Evolutionary conservation across 768 basidiomycete genomes (phyloP).

Genomic region (Kwoniella sp.): DNA sequence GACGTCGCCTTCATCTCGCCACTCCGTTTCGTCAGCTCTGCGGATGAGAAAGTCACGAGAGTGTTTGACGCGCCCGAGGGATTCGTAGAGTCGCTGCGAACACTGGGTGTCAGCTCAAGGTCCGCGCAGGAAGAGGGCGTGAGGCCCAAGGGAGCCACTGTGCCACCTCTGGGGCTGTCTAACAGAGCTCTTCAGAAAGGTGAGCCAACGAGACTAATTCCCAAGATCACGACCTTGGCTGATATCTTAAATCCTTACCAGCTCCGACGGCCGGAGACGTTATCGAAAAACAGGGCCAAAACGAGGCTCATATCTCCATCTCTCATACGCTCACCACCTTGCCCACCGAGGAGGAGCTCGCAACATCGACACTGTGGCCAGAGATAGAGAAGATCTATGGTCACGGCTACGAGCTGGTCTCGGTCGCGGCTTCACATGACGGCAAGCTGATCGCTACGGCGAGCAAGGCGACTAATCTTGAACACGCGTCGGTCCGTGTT

Average conservation of each 20-base stretch:
- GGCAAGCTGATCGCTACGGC: slow-evolving; percentile 74
- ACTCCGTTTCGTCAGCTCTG: slow-evolving; percentile 78
- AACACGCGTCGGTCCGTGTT: slow-evolving; percentile 84
- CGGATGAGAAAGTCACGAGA: slow-evolving; percentile 92
- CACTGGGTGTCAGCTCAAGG: slow-evolving; percentile 50
- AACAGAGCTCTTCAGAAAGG: slow-evolving; percentile 83
- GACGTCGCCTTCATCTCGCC: slow-evolving; percentile 70
- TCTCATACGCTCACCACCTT: slow-evolving; percentile 44
- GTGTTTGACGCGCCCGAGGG: slow-evolving; percentile 84
- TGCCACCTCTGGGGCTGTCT: slow-evolving; percentile 88
- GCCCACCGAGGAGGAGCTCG: slow-evolving; percentile 85
- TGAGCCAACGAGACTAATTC: slow-evolving; percentile 44
- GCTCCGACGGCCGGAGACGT: slow-evolving; percentile 25
- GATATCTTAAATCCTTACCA: slow-evolving; percentile 1
- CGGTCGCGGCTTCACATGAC: slow-evolving; percentile 69
- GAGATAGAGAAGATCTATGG: slow-evolving; percentile 96
- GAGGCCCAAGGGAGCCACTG: slow-evolving; percentile 62
- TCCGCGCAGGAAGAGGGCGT: slow-evolving; percentile 2
- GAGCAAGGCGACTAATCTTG: slow-evolving; percentile 78
- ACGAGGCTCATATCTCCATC: slow-evolving; percentile 47
- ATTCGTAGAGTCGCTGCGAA: slow-evolving; percentile 66
- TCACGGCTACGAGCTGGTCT: slow-evolving; percentile 94
- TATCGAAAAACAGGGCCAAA: slow-evolving; percentile 18
- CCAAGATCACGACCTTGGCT: background rate
- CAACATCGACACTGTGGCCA: slow-evolving; percentile 86